phyloP scores from a whole-genome alignment of 2,329 filamentous ascomycete species.

The Scedosporium apiospermum region DNA sequence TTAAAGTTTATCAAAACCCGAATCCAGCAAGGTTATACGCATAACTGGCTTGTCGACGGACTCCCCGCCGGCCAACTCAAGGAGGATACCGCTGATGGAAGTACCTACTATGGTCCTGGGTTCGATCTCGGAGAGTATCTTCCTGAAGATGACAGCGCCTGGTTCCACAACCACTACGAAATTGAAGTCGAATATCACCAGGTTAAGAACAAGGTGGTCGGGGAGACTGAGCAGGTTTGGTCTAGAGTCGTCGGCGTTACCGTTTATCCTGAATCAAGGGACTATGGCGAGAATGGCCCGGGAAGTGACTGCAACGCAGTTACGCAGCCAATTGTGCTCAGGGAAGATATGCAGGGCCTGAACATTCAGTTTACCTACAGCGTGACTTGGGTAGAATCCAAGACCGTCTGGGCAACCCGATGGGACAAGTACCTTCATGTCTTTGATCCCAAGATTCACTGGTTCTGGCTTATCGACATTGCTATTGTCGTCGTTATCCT shows the following conservation, averaged over 20 bases:
- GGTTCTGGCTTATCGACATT: conserved; percentile 96
- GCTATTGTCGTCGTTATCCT: conserved; percentile 91
- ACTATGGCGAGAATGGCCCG: conserved; percentile 36
- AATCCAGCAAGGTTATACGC: conserved; percentile 77
- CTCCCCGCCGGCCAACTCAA: conserved; percentile 82
- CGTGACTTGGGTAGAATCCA: conserved; percentile 76
- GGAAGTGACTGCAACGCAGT: conserved; percentile 54
- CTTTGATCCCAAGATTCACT: conserved; percentile 95
- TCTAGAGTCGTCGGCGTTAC: conserved; percentile 79
- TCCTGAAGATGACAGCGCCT: conserved; percentile 45
- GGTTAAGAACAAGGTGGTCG: conserved; percentile 35
- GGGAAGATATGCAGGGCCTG: conserved; percentile 41
- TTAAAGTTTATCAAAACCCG: conserved; percentile 73
- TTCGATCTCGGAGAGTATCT: conserved; percentile 60
- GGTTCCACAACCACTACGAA: conserved; percentile 91
- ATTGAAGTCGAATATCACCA: conserved; percentile 89
- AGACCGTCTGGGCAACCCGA: conserved; percentile 86
- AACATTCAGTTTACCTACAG: conserved; percentile 82
- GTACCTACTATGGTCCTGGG: conserved; percentile 81
- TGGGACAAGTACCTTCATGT: conserved; percentile 99
- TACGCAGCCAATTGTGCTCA: conserved; percentile 52
- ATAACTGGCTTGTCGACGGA: conserved; percentile 95
- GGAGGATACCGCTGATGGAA: conserved; percentile 63
- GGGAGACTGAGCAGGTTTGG: conserved; percentile 52
- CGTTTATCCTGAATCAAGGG: conserved; percentile 70